Conservation (phyloP, 2,329 filamentous ascomycete genomes). For the Aspergillus puulaauensis region DNA sequence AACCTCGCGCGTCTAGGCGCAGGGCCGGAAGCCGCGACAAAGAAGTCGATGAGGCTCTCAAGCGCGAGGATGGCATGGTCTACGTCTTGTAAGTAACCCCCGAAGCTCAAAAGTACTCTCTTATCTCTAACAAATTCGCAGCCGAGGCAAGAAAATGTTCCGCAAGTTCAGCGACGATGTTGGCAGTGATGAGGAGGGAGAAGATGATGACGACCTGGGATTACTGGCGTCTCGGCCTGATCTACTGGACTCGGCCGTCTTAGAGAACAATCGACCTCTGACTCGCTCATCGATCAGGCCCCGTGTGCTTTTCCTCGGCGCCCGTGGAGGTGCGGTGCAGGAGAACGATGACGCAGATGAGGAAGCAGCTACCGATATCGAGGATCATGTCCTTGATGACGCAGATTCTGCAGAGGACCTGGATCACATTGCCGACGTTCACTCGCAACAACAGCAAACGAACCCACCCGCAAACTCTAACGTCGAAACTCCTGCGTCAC, state of each 20-base stretch:
- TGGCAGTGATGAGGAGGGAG: conserved; percentile 40
- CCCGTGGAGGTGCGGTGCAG: conserved; percentile 42
- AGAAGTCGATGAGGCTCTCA: conserved; percentile 51
- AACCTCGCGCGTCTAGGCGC: conserved; percentile 33
- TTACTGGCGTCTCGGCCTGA: conserved; percentile 42
- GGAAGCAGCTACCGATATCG: conserved; percentile 58
- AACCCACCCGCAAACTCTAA: conserved; percentile 24
- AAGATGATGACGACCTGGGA: conserved; percentile 42
- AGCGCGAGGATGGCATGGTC: conserved; percentile 58
- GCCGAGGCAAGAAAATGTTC: conserved; percentile 63
- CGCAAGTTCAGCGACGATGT: conserved; percentile 51
- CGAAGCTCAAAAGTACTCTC: background rate
- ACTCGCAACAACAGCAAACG: conserved; percentile 19
- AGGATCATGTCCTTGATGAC: conserved; percentile 33
- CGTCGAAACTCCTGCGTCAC: conserved; percentile 29
- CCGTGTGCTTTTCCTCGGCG: conserved; percentile 57
- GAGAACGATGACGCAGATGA: conserved; percentile 46
- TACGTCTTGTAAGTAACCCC: conserved; percentile 59
- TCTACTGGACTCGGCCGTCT: conserved; percentile 31
- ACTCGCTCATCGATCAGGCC: conserved; percentile 61
- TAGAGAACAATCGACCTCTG: conserved; percentile 46
- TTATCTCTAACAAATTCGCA: conserved; percentile 34
- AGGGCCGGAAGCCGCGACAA: conserved; percentile 32
- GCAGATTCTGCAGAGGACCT: conserved; percentile 18
- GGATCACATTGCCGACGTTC: conserved; percentile 14